Evolutionary conservation across 2,329 filamentous ascomycete species (phyloP).

Genomic region (Exophiala aquamarina): DNA sequence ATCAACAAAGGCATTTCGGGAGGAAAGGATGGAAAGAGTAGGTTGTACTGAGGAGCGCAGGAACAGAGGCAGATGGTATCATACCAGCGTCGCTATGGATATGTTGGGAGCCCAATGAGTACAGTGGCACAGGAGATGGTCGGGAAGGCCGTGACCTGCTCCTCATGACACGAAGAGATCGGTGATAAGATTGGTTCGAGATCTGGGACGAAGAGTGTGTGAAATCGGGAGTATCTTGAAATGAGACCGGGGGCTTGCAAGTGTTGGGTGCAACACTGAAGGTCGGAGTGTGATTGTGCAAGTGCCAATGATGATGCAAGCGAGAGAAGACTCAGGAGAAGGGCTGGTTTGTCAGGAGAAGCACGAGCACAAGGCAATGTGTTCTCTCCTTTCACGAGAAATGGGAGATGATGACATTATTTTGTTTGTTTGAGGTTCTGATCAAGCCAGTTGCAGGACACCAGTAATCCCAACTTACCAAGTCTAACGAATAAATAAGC

Average conservation of each 20-base stretch:
- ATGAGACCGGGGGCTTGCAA: background rate
- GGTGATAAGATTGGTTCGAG: background rate
- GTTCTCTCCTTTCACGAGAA: slow-evolving; percentile 12
- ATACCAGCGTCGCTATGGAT: slow-evolving; percentile 7
- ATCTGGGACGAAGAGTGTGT: no score
- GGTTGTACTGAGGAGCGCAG: background rate
- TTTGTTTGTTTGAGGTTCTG: slow-evolving; percentile 25
- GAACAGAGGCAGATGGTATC: background rate
- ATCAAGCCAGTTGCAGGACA: slow-evolving; percentile 13
- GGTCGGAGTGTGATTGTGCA: no score
- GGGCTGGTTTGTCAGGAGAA: background rate
- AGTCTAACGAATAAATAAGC: no score
- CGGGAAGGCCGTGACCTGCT: slow-evolving; percentile 18
- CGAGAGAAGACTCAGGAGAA: no score
- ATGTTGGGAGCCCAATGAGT: slow-evolving; percentile 3
- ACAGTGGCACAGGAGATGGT: slow-evolving; percentile 15
- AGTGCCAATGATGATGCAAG: no score
- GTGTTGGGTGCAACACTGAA: no score
- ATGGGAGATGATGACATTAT: slow-evolving; percentile 19
- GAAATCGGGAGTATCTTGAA: no score
- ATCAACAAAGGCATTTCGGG: background rate
- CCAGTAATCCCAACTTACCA: no score
- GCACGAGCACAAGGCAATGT: background rate
- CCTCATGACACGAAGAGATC: slow-evolving; percentile 22
- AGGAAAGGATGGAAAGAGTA: background rate